A percentile compares a stretch with the other conserved stretches of the same genome.
Evolutionary conservation across 257 asterid genomes (phyloP).

Genomic region (Phtheirospermum japonicum): DNA sequence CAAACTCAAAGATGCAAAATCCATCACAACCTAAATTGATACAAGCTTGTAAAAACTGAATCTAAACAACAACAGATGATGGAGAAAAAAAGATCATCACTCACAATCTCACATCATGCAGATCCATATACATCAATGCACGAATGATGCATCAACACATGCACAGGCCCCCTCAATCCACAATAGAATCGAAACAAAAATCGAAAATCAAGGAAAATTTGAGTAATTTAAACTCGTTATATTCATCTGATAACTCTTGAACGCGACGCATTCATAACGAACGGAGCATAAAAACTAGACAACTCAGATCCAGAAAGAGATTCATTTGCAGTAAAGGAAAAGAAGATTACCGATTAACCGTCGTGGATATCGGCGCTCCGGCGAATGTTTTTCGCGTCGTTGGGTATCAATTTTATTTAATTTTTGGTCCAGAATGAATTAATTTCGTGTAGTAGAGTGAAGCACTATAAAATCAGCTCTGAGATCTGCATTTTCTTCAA

Average conservation of each 20-base stretch:
- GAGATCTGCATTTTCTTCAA: constrained; percentile 18
- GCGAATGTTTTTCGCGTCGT: background rate
- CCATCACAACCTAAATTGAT: background rate
- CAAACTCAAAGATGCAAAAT: constrained; percentile 18
- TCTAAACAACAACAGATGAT: constrained; percentile 8
- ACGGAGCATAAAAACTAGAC: background rate
- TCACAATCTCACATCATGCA: too few species aligned
- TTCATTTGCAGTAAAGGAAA: background rate
- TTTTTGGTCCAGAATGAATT: background rate
- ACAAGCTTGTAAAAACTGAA: background rate
- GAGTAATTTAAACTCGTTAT: constrained; percentile 10
- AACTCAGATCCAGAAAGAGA: constrained; percentile 28
- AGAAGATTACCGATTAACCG: constrained; percentile 14
- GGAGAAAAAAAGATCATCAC: constrained; percentile 4
- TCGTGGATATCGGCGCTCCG: constrained; percentile 24
- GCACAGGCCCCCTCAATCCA: constrained; percentile 1
- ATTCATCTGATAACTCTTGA: background rate
- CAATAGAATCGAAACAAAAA: background rate
- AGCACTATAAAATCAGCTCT: background rate
- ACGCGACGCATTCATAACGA: constrained; percentile 17
- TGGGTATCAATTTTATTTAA: background rate
- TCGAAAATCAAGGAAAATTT: background rate
- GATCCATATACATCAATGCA: constrained; percentile 24
- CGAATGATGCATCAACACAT: background rate
- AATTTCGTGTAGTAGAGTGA: constrained; percentile 17